phyloP scores from a whole-genome alignment of 2,329 filamentous ascomycete species.

The Parafenestella ontariensis region DNA sequence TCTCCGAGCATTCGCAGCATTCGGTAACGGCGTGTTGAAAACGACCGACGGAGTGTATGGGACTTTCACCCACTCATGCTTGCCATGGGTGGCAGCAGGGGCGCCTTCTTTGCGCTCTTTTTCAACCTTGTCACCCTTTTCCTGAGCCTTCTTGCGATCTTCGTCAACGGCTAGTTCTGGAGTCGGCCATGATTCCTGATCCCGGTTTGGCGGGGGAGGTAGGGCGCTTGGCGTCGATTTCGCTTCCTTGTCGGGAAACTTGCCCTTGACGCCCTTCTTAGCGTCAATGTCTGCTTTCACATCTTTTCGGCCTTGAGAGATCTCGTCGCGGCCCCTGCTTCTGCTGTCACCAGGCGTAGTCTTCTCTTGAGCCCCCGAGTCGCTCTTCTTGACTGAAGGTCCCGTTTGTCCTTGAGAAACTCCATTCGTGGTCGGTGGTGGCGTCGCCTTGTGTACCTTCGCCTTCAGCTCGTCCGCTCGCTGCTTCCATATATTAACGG shows the following conservation, averaged over 20 bases:
- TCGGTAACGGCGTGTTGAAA: slow-evolving; percentile 84
- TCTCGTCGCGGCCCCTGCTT: slow-evolving; percentile 33
- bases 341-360: slow-evolving; percentile 22
- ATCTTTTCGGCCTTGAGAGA: slow-evolving; percentile 33
- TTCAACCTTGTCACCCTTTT: slow-evolving; percentile 73
- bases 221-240: slow-evolving; percentile 35
- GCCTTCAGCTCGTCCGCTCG: slow-evolving; percentile 71
- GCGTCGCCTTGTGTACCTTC: slow-evolving; percentile 56
- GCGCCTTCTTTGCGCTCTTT: slow-evolving; percentile 64
- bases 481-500: slow-evolving; percentile 88
- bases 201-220: slow-evolving; percentile 71
- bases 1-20: slow-evolving; percentile 45
- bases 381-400: slow-evolving; percentile 33
- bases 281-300: slow-evolving; percentile 31
- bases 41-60: slow-evolving; percentile 83
- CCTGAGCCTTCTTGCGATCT: slow-evolving; percentile 73
- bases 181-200: slow-evolving; percentile 87
- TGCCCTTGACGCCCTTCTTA: slow-evolving; percentile 38
- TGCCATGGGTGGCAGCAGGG: slow-evolving; percentile 57
- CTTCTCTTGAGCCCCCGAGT: slow-evolving; percentile 30
- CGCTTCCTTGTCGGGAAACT: slow-evolving; percentile 37
- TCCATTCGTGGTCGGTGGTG: slow-evolving; percentile 43
- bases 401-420: slow-evolving; percentile 15
- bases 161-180: slow-evolving; percentile 81
- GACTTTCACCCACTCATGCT: slow-evolving; percentile 86